Evolutionary conservation across 768 basidiomycete species (phyloP), one percentile per base, ranked within the genome.

Genomic region (Collybia mongolica): DNA sequence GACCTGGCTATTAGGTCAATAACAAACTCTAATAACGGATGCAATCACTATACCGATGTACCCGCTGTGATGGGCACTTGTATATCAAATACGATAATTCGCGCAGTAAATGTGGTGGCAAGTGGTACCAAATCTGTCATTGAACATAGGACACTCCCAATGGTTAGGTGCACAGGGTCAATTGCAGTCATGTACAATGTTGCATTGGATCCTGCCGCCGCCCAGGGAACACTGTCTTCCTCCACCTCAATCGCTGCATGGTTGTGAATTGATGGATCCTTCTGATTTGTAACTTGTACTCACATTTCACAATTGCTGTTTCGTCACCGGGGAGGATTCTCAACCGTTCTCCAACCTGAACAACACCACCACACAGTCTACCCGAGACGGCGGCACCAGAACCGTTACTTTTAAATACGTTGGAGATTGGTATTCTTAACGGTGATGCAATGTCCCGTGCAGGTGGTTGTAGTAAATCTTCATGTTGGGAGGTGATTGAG

Each of bases 1-100:
- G 39, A 98, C 79, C 92, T 91, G 58, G 5, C 8, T 36, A 32
- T 9, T 29, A 51, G 29, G 20, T 50, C 36, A 9, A 46, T 24
- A 38, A 40, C 15, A 39, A 9, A 5, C 32, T 20, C 14, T 47
- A 9, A 32, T 32, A 14, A 12, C n/a, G 5, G 23, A 41, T 32
- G 18, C 19, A 20, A 17, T 9, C 22, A 65, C 78, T 32, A 54
- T 65, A 94, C 94, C 37, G 91, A 86, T 55, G 92, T 77, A 36
- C 97, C 97, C 1, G 83, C 76, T 9, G 86, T 93, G 55, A 99
- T 88, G 0, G 97, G 97, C 41, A 90, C 76, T 55, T 89, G 82
- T 12, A 96, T 81, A 62, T 99, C 97, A 63, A 99, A 98, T 3
- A 97, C 81, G 49, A 99, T 89, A 58, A 99, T 85, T 54, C 93